These are phyloP conservation scores for Boletus sp. DNA, from an alignment of 768 basidiomycete genomes.

Conservation along the genomic window DNA sequence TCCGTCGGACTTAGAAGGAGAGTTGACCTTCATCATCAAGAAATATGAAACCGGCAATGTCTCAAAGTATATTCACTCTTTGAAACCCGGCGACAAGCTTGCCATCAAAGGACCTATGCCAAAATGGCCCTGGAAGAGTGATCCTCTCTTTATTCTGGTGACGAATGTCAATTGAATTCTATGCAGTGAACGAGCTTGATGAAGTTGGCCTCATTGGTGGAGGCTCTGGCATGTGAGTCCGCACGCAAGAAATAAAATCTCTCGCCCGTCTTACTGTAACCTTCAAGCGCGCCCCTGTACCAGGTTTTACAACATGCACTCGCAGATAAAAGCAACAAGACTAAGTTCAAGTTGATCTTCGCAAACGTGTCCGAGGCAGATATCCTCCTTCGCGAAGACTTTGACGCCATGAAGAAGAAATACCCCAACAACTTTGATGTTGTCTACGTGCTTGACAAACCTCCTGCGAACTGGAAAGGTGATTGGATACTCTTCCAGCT, in stretches of 20 bases:
- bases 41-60: constrained; percentile 79
- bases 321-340: constrained; percentile 75
- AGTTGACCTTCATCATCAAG: constrained; percentile 81
- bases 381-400: constrained; percentile 79
- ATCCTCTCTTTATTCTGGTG: constrained; percentile 7
- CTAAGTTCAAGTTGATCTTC: constrained; percentile 91
- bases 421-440: constrained; percentile 73
- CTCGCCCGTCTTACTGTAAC: neutral
- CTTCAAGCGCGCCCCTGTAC: constrained; percentile 71
- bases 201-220: constrained; percentile 89
- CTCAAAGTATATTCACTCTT: constrained; percentile 75
- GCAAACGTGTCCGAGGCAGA: constrained; percentile 88
- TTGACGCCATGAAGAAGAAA: constrained; percentile 66
- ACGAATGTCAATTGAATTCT: neutral
- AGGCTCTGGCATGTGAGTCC: constrained; percentile 82
- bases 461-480: constrained; percentile 58
- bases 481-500: constrained; percentile 16
- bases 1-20: constrained; percentile 66
- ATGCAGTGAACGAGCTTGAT: constrained; percentile 79
- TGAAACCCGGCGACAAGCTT: constrained; percentile 82
- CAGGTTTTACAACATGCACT: constrained; percentile 77
- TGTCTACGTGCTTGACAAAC: constrained; percentile 85
- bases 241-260: neutral
- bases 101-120: constrained; percentile 86
- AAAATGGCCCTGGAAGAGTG: constrained; percentile 86